Evolutionary conservation across 2,329 filamentous ascomycete genomes (phyloP).

Genomic region (Fusarium sp.): DNA sequence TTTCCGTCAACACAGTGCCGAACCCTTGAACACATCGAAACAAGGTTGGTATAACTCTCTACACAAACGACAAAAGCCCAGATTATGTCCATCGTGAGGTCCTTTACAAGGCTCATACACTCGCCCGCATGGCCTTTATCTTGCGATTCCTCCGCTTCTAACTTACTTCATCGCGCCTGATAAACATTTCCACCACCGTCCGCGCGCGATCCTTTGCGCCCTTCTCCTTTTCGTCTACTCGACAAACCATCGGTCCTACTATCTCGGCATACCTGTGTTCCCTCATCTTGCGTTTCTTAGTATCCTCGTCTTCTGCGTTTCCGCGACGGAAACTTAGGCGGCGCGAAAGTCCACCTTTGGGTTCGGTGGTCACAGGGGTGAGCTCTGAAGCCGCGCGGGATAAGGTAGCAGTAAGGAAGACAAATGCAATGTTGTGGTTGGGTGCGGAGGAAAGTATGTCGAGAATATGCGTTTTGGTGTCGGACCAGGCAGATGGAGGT

Average conservation of each 20-base stretch:
- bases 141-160: constrained; percentile 48
- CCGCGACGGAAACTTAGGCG: constrained; percentile 64
- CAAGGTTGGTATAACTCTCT: constrained; percentile 28
- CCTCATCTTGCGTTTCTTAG: constrained; percentile 67
- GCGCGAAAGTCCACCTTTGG: constrained; percentile 56
- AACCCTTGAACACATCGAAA: constrained; percentile 22
- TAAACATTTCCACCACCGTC: constrained; percentile 79
- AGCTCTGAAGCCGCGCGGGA: constrained; percentile 67
- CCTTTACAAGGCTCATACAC: constrained; percentile 27
- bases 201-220: constrained; percentile 75
- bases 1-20: background rate
- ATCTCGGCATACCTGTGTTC: constrained; percentile 75
- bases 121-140: constrained; percentile 32
- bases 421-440: constrained; percentile 89
- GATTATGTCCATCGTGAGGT: constrained; percentile 20
- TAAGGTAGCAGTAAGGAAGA: constrained; percentile 87
- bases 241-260: constrained; percentile 76
- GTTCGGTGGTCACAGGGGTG: constrained; percentile 56
- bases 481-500: constrained; percentile 51
- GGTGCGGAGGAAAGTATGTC: constrained; percentile 81
- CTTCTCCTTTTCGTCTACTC: constrained; percentile 69
- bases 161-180: constrained; percentile 54
- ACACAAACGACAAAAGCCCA: constrained; percentile 16
- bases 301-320: constrained; percentile 49
- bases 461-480: constrained; percentile 71